Percentiles rank a stretch among this genome's conserved stretches.
These are phyloP conservation scores for Aureobasidium sp. DNA, from an alignment of 2,329 filamentous ascomycete species.

Conservation along the genomic window DNA sequence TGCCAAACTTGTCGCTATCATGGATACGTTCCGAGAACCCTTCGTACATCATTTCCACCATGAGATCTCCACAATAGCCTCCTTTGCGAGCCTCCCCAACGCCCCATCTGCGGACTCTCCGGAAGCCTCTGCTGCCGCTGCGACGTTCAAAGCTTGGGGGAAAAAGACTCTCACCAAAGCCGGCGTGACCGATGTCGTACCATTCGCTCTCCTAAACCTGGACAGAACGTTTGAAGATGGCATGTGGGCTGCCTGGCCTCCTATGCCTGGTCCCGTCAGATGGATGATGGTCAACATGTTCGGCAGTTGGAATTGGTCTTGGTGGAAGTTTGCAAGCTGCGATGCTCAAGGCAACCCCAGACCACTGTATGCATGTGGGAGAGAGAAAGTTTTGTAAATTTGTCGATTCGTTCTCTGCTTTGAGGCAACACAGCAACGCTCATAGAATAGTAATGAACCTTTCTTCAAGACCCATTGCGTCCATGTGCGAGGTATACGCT, in stretches of 20 bases:
- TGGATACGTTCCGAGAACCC: slow-evolving; percentile 4
- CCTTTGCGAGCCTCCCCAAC: background rate
- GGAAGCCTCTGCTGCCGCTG: background rate
- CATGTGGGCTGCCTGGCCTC: background rate
- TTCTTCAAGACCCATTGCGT: background rate
- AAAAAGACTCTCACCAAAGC: slow-evolving; percentile 14
- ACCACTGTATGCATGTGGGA: background rate
- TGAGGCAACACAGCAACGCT: background rate
- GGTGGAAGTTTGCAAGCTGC: slow-evolving; percentile 9
- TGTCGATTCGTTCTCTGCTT: background rate
- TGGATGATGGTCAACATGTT: slow-evolving; percentile 11
- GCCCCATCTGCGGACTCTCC: background rate
- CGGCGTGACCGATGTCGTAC: slow-evolving; percentile 6
- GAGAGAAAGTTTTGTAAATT: background rate
- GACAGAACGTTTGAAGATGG: slow-evolving; percentile 8
- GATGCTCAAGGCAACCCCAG: background rate
- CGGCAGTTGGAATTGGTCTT: slow-evolving; percentile 4
- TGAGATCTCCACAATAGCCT: background rate
- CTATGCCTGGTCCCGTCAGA: background rate
- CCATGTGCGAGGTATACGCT: background rate
- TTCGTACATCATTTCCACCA: slow-evolving; percentile 4
- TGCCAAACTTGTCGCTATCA: background rate
- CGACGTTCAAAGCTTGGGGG: slow-evolving; percentile 9
- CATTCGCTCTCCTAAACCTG: slow-evolving; percentile 9
- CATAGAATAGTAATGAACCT: background rate